Conservation (phyloP, 2,329 filamentous ascomycete species). For the Aspergillus ochraceus region DNA sequence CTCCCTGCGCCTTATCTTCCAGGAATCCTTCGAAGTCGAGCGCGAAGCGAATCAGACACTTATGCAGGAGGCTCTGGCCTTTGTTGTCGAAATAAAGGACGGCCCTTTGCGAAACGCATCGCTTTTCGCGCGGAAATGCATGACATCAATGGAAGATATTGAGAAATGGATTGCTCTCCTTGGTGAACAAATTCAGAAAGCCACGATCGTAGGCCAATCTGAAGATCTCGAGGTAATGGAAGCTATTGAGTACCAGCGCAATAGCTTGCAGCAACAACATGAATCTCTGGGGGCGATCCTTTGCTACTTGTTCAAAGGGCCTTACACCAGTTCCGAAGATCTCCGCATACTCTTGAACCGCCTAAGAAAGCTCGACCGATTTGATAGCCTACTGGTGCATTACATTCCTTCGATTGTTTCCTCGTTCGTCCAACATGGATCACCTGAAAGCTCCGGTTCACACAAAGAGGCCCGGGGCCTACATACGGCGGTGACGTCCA, state of each 20-base stretch:
- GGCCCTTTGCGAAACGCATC: slow-evolving; percentile 51
- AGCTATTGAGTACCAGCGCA: slow-evolving; percentile 75
- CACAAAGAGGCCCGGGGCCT: slow-evolving; percentile 70
- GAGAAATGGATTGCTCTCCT: slow-evolving; percentile 75
- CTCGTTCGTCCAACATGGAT: slow-evolving; percentile 76
- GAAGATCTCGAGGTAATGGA: slow-evolving; percentile 68
- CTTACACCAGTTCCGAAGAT: slow-evolving; percentile 68
- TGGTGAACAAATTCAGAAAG: slow-evolving; percentile 72
- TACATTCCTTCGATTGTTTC: slow-evolving; percentile 77
- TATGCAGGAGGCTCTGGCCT: slow-evolving; percentile 57
- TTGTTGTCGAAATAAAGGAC: slow-evolving; percentile 59
- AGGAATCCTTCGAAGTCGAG: slow-evolving; percentile 65
- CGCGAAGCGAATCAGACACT: slow-evolving; percentile 55
- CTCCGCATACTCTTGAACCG: slow-evolving; percentile 70
- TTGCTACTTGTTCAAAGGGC: slow-evolving; percentile 73
- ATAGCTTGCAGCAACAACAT: slow-evolving; percentile 83
- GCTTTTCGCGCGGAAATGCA: slow-evolving; percentile 71
- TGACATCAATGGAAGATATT: slow-evolving; percentile 73
- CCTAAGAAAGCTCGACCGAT: slow-evolving; percentile 71
- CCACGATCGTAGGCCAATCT: slow-evolving; percentile 69
- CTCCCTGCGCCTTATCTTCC: slow-evolving; percentile 76
- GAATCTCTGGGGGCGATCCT: slow-evolving; percentile 82
- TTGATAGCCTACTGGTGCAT: slow-evolving; percentile 75
- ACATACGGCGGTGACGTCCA: slow-evolving; percentile 66
- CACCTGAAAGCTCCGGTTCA: slow-evolving; percentile 68